Percentiles rank a stretch among this genome's conserved stretches.
phyloP scores from a whole-genome alignment of 139 green algal genomes.

The Chlorella sorokiniana region DNA sequence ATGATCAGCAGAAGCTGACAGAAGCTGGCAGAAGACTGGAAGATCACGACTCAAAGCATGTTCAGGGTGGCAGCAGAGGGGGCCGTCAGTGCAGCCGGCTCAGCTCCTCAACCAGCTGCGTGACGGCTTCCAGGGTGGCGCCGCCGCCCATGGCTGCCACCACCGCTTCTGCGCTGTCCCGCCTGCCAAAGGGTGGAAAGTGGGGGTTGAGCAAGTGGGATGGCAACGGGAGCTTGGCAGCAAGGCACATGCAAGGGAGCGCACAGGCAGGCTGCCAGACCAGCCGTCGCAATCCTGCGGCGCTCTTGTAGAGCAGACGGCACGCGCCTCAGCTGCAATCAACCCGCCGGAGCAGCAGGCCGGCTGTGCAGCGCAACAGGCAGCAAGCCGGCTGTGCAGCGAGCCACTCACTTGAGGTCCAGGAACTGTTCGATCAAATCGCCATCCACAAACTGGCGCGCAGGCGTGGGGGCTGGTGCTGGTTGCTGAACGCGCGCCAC shows the following conservation, averaged over 20 bases:
- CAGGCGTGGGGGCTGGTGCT: slow-evolving; percentile 54
- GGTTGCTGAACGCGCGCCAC: slow-evolving; percentile 86
- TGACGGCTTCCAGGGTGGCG: slow-evolving; percentile 40
- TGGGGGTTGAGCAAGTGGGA: background rate
- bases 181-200: slow-evolving; percentile 1
- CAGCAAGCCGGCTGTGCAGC: background rate
- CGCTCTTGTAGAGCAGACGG: no score
- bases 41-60: no score
- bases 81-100: slow-evolving; percentile 63
- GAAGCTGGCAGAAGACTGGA: no score
- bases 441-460: slow-evolving; percentile 88
- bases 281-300: no score
- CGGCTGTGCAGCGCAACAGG: background rate
- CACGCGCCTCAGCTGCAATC: no score
- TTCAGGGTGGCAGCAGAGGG: background rate
- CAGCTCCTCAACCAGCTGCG: slow-evolving; percentile 74
- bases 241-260: background rate
- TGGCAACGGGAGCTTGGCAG: no score
- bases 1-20: no score
- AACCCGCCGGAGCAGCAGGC: no score
- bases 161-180: slow-evolving; percentile 19
- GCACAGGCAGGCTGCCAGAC: no score
- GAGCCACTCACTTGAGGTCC: slow-evolving; percentile 65
- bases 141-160: slow-evolving; percentile 13
- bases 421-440: slow-evolving; percentile 95